These are phyloP conservation scores for Linum usitatissimum DNA, from an alignment of 345 rosid species.

Conservation along the genomic window DNA sequence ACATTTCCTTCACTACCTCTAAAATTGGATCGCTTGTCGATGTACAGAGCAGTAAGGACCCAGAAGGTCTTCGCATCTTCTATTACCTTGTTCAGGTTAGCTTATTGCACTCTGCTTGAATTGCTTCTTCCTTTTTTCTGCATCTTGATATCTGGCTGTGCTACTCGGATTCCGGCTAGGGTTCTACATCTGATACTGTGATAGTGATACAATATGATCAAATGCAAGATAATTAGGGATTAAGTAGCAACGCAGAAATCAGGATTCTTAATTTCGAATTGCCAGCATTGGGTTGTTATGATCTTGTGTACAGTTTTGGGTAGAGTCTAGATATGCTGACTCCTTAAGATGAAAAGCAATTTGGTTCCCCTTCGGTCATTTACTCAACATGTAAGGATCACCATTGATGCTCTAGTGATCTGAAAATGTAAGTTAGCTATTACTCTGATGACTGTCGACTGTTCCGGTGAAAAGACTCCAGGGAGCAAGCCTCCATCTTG, in stretches of 20 bases:
- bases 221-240: no score
- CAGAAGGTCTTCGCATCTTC: conserved; percentile 96
- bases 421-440: no score
- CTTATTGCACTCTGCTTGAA: neutral
- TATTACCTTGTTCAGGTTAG: conserved; percentile 98
- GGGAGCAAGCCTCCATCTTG: neutral
- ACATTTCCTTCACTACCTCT: conserved; percentile 86
- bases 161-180: neutral
- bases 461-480: no score
- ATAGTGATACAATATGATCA: neutral
- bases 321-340: no score
- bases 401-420: no score
- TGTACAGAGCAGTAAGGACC: conserved; percentile 88
- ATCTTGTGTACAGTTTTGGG: neutral
- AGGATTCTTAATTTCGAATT: no score
- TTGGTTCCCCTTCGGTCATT: neutral
- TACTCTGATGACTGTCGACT: no score
- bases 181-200: neutral
- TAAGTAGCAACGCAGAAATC: no score
- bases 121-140: neutral
- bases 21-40: conserved; percentile 99
- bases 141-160: neutral
- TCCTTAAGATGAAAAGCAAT: neutral
- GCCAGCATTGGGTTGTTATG: neutral
- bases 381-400: no score